Conservation (phyloP, 345 rosid genomes). For the Citrus medica region DNA sequence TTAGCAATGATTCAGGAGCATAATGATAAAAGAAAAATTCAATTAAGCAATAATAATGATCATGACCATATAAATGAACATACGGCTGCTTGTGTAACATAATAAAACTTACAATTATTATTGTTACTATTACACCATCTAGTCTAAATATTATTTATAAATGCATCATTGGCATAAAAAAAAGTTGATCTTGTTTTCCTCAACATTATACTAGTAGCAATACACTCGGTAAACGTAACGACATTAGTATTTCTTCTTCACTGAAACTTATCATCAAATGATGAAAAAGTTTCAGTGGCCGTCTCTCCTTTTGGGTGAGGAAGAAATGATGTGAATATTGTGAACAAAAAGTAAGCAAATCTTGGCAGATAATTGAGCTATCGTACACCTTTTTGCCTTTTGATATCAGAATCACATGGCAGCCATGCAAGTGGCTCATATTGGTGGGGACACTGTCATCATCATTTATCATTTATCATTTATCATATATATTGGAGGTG, state of each 20-base stretch:
- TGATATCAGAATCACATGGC: slow-evolving; percentile 9
- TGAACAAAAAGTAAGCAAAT: background rate
- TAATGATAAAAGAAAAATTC: background rate
- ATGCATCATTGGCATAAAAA: background rate
- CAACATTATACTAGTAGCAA: no score
- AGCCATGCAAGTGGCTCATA: background rate
- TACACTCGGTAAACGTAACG: background rate
- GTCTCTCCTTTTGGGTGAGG: background rate
- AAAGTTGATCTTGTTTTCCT: background rate
- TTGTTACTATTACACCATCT: background rate
- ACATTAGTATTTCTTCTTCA: background rate
- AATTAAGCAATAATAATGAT: background rate
- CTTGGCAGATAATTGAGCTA: background rate
- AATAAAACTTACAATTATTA: background rate
- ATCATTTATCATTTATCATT: background rate
- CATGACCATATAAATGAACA: background rate
- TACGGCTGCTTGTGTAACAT: background rate
- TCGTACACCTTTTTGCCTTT: background rate
- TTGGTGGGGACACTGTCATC: background rate
- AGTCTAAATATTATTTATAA: background rate
- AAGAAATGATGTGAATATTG: background rate
- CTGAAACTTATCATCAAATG: background rate
- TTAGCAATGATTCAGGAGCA: background rate
- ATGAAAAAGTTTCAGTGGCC: background rate
- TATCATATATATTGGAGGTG: background rate